Base-by-base conservation (phyloP, 805 yeast genomes). In the Teunomyces stri region DNA sequence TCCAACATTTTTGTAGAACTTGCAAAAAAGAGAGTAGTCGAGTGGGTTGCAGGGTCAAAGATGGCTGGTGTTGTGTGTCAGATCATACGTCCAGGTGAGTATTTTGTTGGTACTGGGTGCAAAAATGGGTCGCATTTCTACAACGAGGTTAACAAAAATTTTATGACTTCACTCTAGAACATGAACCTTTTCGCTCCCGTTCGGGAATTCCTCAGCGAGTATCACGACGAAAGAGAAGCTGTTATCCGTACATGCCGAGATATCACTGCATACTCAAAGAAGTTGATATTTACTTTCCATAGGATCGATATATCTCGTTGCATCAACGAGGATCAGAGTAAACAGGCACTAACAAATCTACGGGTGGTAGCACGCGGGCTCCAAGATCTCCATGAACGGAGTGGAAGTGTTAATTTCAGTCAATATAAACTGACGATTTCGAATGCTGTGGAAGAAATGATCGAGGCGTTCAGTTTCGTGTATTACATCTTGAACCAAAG, bases 231-330 rank as follows among this genome's bases (percentile, higher is more conserved):
- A 28, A 51, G 75, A 36, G 73, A 70, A 40, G 44, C 48, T 20
- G 58, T 70, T 13, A 72, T 71, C 16, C 58, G 68, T 44, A 51
- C 59, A 2, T 61, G 69, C 33, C 54, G 76, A 35, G 76, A 71
- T 42, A 59, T 71, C 45, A 71, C 72, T n/a, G 56, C 66, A 5
- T 54, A 55, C 41, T 68, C 75, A 46, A 71, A 71, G 48, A 71
- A 70, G 51, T 48, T 69, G 30, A 62, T 62, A 22, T 62, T 62
- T 44, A 43, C 60, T 4, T 44, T 51, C 25, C 67, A 62, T 42
- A 50, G 67, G 33, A 45, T 59, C 18, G 29, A 35, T 6, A 25
- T 31, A 6, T 43, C 35, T 10, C 5, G 22, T 7, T n/a, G 36
- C n/a, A 12, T 34, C 2, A 18, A 12, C 6, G 22, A 29, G 3